Base-by-base conservation (phyloP, 2,329 filamentous ascomycete species). In the Cyanodermella asteris region DNA sequence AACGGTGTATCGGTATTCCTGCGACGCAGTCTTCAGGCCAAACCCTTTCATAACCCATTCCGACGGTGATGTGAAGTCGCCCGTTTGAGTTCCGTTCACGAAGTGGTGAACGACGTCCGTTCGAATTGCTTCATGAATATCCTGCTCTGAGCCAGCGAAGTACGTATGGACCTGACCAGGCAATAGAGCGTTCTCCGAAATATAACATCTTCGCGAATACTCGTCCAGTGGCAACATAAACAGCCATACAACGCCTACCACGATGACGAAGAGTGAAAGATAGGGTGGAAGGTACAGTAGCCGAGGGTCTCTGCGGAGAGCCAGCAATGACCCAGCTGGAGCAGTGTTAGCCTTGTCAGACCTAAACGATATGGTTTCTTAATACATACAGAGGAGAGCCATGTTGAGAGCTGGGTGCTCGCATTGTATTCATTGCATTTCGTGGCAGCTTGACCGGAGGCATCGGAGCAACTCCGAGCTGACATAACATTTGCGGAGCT, bases 81-180 rank as follows among this genome's bases (percentile, higher is more conserved):
- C 42, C 6, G 52, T 58, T 36, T 75, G 67, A 25, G 91, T 59
- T 51, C 94, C 87, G 42, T 78, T 71, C 41, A 74, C 69, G 47
- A 90, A 94, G 6, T 80, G 87, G 23, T 81, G 65, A 42, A 94
- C 82, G 35, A 94, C 67, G 47, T 93, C 76, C n/a, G n/a, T n/a
- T n/a, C n/a, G n/a, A n/a, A n/a, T n/a, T n/a, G n/a, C n/a, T n/a
- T n/a, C n/a, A n/a, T n/a, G n/a, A n/a, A n/a, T n/a, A n/a, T n/a
- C n/a, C 54, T 94, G 82, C 45, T 97, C 87, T 47, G 80, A 91
- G 11, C 87, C 87, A 5, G 77, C 72, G 44, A 97, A 97, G 50
- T 97, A 97, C 2, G 87, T 91, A 51, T 94, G 84, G 6, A 94
- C 87, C 49, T 97, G 87, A 3, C 82, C 87, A 0, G 87, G 87